Evolutionary conservation across 164 flowering plant genomes (phyloP).

Genomic region (Paratinospora sagittata): DNA sequence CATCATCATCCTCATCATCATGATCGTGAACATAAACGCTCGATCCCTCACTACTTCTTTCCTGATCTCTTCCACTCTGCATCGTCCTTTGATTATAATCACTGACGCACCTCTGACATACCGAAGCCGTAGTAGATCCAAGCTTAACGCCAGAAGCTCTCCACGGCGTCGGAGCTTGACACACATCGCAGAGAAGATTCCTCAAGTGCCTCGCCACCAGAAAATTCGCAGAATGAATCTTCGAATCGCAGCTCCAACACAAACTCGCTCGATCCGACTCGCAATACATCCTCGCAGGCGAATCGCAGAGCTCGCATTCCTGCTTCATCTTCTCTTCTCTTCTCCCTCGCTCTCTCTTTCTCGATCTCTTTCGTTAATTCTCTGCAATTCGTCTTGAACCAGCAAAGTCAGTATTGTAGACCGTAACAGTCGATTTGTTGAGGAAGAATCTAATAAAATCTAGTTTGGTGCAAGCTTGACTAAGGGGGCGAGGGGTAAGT

Average conservation of each 20-base stretch:
- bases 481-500: too few species aligned
- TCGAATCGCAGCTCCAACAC: slow-evolving; percentile 63
- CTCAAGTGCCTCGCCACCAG: slow-evolving; percentile 56
- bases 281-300: slow-evolving; percentile 44
- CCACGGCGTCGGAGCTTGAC: too few species aligned
- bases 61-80: not conserved
- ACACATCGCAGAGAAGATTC: too few species aligned
- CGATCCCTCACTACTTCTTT: not conserved
- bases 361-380: too few species aligned
- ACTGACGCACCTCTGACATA: slow-evolving; percentile 35
- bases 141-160: slow-evolving; percentile 47
- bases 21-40: not conserved
- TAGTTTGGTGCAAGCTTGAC: too few species aligned
- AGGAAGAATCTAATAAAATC: too few species aligned
- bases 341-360: too few species aligned
- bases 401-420: too few species aligned
- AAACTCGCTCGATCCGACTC: too few species aligned
- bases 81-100: not conserved
- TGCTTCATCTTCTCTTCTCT: slow-evolving; percentile 28
- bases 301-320: slow-evolving; percentile 50
- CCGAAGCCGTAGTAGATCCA: slow-evolving; percentile 38
- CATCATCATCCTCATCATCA: slow-evolving; percentile 17
- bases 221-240: slow-evolving; percentile 70
- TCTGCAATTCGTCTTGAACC: too few species aligned
- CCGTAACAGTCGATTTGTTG: too few species aligned